Conservation (phyloP, 352 stramenopile genomes). For the Thraustochytrium sp. region DNA sequence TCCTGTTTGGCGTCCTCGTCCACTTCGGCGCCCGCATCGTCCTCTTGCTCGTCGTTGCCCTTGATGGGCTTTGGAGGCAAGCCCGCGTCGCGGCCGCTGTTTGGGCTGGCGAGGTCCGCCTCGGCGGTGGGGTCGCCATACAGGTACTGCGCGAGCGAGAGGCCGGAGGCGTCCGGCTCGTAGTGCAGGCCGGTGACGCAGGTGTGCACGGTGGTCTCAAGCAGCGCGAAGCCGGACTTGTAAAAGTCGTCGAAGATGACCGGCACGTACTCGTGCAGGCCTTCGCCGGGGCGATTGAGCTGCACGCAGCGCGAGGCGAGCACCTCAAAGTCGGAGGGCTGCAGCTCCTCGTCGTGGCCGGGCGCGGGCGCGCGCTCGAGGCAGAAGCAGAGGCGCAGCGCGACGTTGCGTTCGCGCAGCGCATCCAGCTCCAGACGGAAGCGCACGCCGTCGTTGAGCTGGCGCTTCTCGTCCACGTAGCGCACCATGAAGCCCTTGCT, state of each 20-base stretch:
- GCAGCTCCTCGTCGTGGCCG: background rate
- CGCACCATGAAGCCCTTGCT: constrained; percentile 8
- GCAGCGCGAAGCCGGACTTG: constrained; percentile 7
- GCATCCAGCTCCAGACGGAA: constrained; percentile 19
- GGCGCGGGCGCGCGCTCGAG: background rate
- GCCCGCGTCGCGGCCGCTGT: no score
- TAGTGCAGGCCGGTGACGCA: constrained; percentile 1
- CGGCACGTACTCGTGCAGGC: constrained; percentile 21
- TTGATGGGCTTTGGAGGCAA: no score
- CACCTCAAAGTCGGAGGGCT: background rate
- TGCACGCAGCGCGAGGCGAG: background rate
- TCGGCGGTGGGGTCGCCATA: background rate
- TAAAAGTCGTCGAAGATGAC: constrained; percentile 31
- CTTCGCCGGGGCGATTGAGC: constrained; percentile 1
- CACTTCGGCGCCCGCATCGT: no score
- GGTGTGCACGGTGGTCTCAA: constrained; percentile 13
- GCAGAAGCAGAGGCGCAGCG: background rate
- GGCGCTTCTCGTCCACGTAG: constrained; percentile 28
- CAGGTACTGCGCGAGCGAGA: background rate
- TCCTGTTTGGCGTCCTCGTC: no score
- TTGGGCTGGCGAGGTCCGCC: background rate
- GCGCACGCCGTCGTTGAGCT: constrained; percentile 10
- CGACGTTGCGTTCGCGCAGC: background rate
- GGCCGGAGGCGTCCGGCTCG: constrained; percentile 4
- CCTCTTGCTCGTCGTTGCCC: no score